Evolutionary conservation across 2,329 filamentous ascomycete genomes (phyloP).

Genomic region (Fusarium hostae): DNA sequence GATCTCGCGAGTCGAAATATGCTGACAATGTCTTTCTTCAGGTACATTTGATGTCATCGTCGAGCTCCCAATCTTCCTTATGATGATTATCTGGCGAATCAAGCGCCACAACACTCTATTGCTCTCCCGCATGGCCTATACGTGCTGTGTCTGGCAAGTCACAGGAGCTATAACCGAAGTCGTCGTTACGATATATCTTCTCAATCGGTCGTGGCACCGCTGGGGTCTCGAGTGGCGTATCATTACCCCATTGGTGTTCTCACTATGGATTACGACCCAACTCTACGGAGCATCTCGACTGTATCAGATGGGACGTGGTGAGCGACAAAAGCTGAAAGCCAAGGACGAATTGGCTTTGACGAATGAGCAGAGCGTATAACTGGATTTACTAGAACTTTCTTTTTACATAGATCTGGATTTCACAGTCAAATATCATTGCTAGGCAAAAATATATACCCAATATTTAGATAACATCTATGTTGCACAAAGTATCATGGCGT

Average conservation of each 20-base stretch:
- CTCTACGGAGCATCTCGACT: constrained; percentile 12
- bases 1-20: fast-evolving
- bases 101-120: not conserved
- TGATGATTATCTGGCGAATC: constrained; percentile 13
- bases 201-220: not conserved
- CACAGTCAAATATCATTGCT: not conserved
- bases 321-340: not conserved
- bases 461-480: not conserved
- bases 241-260: not conserved
- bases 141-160: constrained; percentile 4
- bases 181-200: constrained; percentile 10
- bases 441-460: not conserved
- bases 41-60: constrained; percentile 14
- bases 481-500: not conserved
- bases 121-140: not conserved
- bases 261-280: constrained; percentile 14
- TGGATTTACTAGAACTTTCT: not conserved
- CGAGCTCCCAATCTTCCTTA: constrained; percentile 9
- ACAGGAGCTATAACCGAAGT: not conserved
- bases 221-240: constrained; percentile 7
- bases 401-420: not conserved
- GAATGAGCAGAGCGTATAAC: not conserved
- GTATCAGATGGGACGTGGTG: constrained; percentile 5
- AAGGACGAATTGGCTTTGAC: not conserved
- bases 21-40: not conserved